These are phyloP conservation scores for Mrakia gelida DNA, from an alignment of 768 basidiomycete species.

Conservation along the genomic window DNA sequence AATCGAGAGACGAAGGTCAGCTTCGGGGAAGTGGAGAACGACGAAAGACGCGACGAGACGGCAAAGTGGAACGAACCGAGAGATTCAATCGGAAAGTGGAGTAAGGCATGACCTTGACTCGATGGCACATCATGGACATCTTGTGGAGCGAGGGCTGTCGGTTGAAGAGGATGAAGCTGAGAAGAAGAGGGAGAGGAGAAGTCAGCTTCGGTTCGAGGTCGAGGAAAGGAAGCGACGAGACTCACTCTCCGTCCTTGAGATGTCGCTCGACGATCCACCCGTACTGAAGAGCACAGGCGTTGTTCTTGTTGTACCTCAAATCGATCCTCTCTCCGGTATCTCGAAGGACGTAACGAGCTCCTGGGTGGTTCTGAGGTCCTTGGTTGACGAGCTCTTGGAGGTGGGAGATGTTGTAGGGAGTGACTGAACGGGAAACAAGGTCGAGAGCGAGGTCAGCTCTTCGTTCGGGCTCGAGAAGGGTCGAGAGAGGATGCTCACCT, in stretches of 20 bases:
- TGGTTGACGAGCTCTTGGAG: slow-evolving; percentile 92
- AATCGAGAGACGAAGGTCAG: background rate
- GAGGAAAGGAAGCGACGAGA: slow-evolving; percentile 35
- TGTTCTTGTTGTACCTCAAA: slow-evolving; percentile 89
- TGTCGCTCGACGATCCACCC: slow-evolving; percentile 99
- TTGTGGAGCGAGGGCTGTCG: slow-evolving; percentile 98
- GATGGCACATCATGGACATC: slow-evolving; percentile 99
- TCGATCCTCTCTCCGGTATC: slow-evolving; percentile 98
- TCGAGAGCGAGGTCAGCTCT: slow-evolving; percentile 3
- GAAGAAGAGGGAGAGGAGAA: background rate
- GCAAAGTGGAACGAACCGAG: slow-evolving; percentile 59
- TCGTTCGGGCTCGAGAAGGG: background rate
- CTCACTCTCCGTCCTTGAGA: slow-evolving; percentile 96
- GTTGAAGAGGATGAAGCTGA: slow-evolving; percentile 87
- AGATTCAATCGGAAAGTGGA: slow-evolving; percentile 98
- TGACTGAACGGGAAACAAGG: slow-evolving; percentile 56
- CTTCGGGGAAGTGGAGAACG: background rate
- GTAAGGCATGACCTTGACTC: slow-evolving; percentile 94
- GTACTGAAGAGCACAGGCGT: slow-evolving; percentile 82
- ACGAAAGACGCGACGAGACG: background rate
- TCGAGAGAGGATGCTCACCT: slow-evolving; percentile 52
- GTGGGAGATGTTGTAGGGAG: slow-evolving; percentile 92
- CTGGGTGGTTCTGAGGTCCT: slow-evolving; percentile 90
- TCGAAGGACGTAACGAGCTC: slow-evolving; percentile 91
- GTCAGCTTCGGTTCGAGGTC: background rate